Percentiles rank a stretch among this genome's conserved stretches.
Conservation (phyloP, 805 yeast species). For the Candida lessepsii region DNA sequence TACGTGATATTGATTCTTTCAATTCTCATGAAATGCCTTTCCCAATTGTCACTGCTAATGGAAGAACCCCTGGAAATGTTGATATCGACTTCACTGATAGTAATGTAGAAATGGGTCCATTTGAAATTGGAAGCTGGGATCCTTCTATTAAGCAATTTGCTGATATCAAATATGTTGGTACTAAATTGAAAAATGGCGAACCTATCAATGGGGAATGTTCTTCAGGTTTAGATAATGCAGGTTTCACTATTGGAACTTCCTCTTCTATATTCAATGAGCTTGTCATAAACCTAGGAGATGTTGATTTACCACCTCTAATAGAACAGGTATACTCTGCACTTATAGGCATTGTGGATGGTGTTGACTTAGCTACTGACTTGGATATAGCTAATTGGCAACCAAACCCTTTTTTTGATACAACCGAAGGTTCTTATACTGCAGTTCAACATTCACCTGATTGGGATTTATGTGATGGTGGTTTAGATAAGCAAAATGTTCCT, state of each 20-base stretch:
- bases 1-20: conserved; percentile 25
- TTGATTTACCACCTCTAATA: conserved; percentile 20
- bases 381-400: conserved; percentile 73
- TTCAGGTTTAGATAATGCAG: conserved; percentile 75
- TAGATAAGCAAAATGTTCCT: conserved; percentile 38
- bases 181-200: conserved; percentile 54
- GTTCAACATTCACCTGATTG: conserved; percentile 23
- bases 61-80: conserved; percentile 32
- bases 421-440: conserved; percentile 24
- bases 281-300: conserved; percentile 52
- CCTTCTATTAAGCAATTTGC: conserved; percentile 65
- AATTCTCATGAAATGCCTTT: conserved; percentile 35
- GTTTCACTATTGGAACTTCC: conserved; percentile 79
- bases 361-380: conserved; percentile 47
- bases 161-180: conserved; percentile 67
- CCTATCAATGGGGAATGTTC: conserved; percentile 51
- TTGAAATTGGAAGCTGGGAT: conserved; percentile 81
- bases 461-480: conserved; percentile 39
- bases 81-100: conserved; percentile 34
- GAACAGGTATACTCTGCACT: conserved; percentile 21
- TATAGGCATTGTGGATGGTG: conserved; percentile 37
- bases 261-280: conserved; percentile 75
- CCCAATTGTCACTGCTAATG: conserved; percentile 38
- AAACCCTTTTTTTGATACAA: conserved; percentile 55
- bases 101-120: conserved; percentile 38